Percentiles rank a stretch among this genome's conserved stretches.
These are phyloP conservation scores for Sugiyamaella paludigena DNA, from an alignment of 1,139 yeast species.

Conservation along the genomic window DNA sequence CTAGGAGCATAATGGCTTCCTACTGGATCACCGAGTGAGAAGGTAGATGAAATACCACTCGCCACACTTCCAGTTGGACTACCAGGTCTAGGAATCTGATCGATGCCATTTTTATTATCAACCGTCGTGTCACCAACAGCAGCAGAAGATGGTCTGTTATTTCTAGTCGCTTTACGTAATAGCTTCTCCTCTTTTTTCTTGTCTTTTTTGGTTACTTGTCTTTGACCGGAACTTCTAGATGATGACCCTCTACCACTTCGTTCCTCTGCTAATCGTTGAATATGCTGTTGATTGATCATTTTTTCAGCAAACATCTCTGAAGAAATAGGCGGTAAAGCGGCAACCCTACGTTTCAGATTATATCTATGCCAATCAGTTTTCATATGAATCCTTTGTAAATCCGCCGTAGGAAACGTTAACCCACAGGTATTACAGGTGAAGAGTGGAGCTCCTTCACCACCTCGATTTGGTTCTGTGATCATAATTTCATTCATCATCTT, in stretches of 20 bases:
- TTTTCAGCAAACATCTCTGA: conserved; percentile 83
- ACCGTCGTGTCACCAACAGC: background rate
- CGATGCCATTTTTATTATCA: conserved; percentile 2
- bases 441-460: conserved; percentile 28
- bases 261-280: conserved; percentile 40
- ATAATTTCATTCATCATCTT: conserved; percentile 64
- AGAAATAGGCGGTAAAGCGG: conserved; percentile 72
- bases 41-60: conserved; percentile 57
- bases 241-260: conserved; percentile 44
- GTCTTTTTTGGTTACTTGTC: conserved; percentile 41
- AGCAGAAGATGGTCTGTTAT: conserved; percentile 13
- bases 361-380: conserved; percentile 95
- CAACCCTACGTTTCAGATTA: conserved; percentile 88
- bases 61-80: conserved; percentile 24
- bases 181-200: conserved; percentile 37
- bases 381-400: conserved; percentile 87
- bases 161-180: conserved; percentile 25
- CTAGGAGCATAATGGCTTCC: conserved; percentile 35
- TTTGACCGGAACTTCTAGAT: conserved; percentile 30
- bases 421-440: conserved; percentile 86
- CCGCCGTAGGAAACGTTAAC: conserved; percentile 71
- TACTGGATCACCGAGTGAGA: conserved; percentile 62
- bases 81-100: conserved; percentile 18
- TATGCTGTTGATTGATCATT: conserved; percentile 46
- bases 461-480: conserved; percentile 51